A percentile compares a stretch with the other conserved stretches of the same genome.
Evolutionary conservation across 2,329 filamentous ascomycete species (phyloP).

Genomic region (Arthrobotrys megalospora): DNA sequence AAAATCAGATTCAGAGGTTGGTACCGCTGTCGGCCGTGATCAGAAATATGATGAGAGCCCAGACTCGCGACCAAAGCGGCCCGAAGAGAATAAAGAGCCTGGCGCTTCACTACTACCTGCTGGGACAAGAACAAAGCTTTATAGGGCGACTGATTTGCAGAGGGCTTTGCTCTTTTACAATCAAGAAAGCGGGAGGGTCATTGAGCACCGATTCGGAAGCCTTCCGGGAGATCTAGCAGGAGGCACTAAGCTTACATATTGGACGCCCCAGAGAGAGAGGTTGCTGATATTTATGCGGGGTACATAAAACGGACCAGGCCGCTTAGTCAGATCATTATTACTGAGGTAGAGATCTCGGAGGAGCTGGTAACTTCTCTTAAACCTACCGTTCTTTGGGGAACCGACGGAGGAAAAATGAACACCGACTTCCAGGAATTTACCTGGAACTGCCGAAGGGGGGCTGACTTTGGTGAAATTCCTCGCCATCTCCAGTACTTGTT

Average conservation of each 20-base stretch:
- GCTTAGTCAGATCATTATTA: slow-evolving; percentile 2
- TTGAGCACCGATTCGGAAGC: background rate
- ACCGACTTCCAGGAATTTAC: background rate
- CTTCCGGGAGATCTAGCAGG: slow-evolving; percentile 6
- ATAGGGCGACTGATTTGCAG: too few species aligned
- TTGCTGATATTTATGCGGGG: background rate
- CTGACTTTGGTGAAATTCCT: background rate
- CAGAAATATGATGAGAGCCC: too few species aligned
- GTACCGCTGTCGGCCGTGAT: too few species aligned
- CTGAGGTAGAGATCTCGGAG: background rate
- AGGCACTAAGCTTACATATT: background rate
- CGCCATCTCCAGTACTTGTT: background rate
- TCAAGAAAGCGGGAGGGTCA: background rate
- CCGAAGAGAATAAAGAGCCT: too few species aligned
- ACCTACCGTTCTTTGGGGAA: background rate
- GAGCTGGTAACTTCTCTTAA: background rate
- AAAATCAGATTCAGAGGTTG: too few species aligned
- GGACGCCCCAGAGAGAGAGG: slow-evolving; percentile 26
- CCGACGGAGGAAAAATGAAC: background rate
- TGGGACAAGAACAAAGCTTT: too few species aligned
- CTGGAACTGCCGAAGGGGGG: background rate
- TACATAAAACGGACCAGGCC: background rate
- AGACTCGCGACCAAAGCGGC: too few species aligned
- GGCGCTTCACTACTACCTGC: too few species aligned
- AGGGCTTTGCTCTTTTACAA: background rate